These are phyloP conservation scores for Aureobasidium sp. DNA, from an alignment of 2,329 filamentous ascomycete genomes.

Conservation along the genomic window DNA sequence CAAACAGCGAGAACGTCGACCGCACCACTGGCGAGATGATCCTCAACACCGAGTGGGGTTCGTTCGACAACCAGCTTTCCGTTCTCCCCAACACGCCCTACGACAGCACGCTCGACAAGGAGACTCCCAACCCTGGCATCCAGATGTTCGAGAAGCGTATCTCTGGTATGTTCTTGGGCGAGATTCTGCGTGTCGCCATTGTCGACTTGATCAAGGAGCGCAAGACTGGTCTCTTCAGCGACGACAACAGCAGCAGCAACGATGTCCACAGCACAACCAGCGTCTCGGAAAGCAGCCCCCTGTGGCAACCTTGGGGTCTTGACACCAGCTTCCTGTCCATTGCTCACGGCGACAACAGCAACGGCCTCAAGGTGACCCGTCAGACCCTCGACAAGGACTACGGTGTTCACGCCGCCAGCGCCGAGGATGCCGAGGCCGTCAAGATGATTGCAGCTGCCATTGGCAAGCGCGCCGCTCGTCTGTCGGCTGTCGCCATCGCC, in stretches of 20 bases:
- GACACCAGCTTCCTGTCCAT: slow-evolving; percentile 87
- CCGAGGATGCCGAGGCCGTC: slow-evolving; percentile 82
- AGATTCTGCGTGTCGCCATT: slow-evolving; percentile 76
- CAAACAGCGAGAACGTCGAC: slow-evolving; percentile 48
- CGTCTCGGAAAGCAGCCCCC: slow-evolving; percentile 56
- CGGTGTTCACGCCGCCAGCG: slow-evolving; percentile 65
- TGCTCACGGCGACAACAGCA: slow-evolving; percentile 71
- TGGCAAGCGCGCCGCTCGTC: slow-evolving; percentile 77
- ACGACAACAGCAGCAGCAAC: slow-evolving; percentile 65
- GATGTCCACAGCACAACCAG: slow-evolving; percentile 61
- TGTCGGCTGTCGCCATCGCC: slow-evolving; percentile 81
- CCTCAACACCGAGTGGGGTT: slow-evolving; percentile 97
- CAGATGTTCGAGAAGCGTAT: slow-evolving; percentile 99
- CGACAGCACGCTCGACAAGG: slow-evolving; percentile 69
- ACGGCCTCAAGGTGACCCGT: slow-evolving; percentile 64
- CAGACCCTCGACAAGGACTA: slow-evolving; percentile 72
- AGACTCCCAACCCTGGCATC: slow-evolving; percentile 82
- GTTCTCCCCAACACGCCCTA: slow-evolving; percentile 81
- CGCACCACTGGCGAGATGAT: slow-evolving; percentile 86
- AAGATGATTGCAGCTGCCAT: slow-evolving; percentile 77
- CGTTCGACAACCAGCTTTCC: slow-evolving; percentile 88
- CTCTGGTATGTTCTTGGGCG: slow-evolving; percentile 95
- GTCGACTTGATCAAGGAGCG: slow-evolving; percentile 64
- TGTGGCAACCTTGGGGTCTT: slow-evolving; percentile 79
- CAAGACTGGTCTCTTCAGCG: slow-evolving; percentile 64